These are phyloP conservation scores for Termitomyces sp. DNA, from an alignment of 768 basidiomycete species.

Conservation along the genomic window DNA sequence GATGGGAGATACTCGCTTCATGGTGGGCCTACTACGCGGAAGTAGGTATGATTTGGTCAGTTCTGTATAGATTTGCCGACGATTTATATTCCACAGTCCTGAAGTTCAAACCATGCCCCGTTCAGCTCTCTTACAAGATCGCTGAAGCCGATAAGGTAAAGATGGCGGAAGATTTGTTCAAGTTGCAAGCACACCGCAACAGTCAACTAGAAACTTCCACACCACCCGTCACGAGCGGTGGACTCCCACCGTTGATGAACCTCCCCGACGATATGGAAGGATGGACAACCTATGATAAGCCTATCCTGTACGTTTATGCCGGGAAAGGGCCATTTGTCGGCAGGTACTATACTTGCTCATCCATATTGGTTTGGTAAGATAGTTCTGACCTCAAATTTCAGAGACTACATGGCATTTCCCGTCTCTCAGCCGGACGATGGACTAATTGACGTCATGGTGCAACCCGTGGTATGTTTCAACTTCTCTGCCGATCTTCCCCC, in stretches of 20 bases:
- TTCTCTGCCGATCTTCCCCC: neutral
- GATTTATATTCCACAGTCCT: conserved; percentile 42
- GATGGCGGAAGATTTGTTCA: conserved; percentile 58
- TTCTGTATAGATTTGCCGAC: neutral
- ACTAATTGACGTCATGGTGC: conserved; percentile 66
- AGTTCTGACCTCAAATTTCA: conserved; percentile 21
- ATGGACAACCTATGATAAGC: conserved; percentile 73
- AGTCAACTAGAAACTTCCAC: conserved; percentile 18
- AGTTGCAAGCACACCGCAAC: conserved; percentile 38
- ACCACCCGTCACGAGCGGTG: conserved; percentile 15
- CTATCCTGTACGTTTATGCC: conserved; percentile 68
- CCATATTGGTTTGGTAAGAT: neutral
- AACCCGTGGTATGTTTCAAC: conserved; percentile 51
- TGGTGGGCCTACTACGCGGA: conserved; percentile 69
- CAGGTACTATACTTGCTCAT: conserved; percentile 36
- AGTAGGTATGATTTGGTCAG: conserved; percentile 37
- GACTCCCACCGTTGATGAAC: conserved; percentile 48
- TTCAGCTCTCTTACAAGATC: conserved; percentile 71
- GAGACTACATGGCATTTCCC: conserved; percentile 82
- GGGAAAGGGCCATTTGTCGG: conserved; percentile 79
- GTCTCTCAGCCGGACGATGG: conserved; percentile 80
- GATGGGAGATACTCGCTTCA: conserved; percentile 83
- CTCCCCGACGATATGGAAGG: conserved; percentile 46
- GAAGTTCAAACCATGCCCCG: conserved; percentile 59
- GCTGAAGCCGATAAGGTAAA: conserved; percentile 66